Conservation (phyloP, 2,329 filamentous ascomycete species). For the Paecilomyces sp. region DNA sequence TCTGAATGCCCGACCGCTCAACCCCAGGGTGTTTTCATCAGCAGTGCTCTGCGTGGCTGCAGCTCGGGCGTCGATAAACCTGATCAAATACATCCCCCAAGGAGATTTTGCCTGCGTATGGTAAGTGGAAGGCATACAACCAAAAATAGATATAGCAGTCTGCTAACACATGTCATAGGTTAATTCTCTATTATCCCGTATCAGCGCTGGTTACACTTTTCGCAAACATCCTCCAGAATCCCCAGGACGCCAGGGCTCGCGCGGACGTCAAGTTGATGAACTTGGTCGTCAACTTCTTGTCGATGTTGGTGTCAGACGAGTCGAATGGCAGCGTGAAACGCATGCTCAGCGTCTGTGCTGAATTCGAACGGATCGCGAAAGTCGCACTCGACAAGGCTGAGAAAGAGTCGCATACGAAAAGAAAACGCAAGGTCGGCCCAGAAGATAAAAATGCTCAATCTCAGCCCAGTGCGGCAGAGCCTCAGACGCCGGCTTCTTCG, state of each 20-base stretch:
- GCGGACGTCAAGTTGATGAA: constrained; percentile 90
- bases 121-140: constrained; percentile 46
- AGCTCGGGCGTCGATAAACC: constrained; percentile 82
- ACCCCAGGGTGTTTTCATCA: constrained; percentile 89
- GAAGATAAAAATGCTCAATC: constrained; percentile 23
- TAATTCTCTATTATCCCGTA: constrained; percentile 94
- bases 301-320: constrained; percentile 80
- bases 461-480: constrained; percentile 7
- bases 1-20: constrained; percentile 80
- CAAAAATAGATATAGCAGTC: constrained; percentile 2
- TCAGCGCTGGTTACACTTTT: constrained; percentile 92
- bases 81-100: constrained; percentile 93
- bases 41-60: constrained; percentile 88
- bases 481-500: constrained; percentile 16
- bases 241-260: constrained; percentile 76
- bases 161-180: constrained; percentile 39
- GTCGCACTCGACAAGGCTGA: constrained; percentile 88
- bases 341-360: constrained; percentile 89
- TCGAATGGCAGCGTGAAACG: constrained; percentile 85
- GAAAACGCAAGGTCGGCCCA: constrained; percentile 75
- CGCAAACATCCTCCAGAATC: constrained; percentile 93
- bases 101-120: constrained; percentile 93
- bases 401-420: constrained; percentile 68
- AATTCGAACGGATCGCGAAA: constrained; percentile 90
- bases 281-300: constrained; percentile 84